phyloP scores from a whole-genome alignment of 1,139 yeast genomes.

The Geotrichum restrictum region DNA sequence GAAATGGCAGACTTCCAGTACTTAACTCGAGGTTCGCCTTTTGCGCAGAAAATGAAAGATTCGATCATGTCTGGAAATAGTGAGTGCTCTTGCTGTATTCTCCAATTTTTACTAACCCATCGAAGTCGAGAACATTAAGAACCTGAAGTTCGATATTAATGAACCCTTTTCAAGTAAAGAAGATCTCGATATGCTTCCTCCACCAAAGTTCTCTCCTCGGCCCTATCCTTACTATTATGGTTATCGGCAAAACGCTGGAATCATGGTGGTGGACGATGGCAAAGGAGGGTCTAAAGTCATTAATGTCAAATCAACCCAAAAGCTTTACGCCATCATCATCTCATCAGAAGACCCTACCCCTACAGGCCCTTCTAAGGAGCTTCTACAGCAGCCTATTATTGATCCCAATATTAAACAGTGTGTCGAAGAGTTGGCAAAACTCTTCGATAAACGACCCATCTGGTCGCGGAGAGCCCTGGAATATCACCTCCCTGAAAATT shows the following conservation, averaged over 20 bases:
- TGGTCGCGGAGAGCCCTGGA: constrained; percentile 80
- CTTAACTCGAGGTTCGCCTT: constrained; percentile 54
- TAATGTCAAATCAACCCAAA: constrained; percentile 35
- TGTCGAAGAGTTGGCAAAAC: constrained; percentile 48
- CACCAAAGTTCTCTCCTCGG: constrained; percentile 75
- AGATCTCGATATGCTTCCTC: constrained; percentile 74
- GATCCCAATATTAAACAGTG: constrained; percentile 41
- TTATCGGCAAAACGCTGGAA: constrained; percentile 55
- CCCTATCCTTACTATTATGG: constrained; percentile 73
- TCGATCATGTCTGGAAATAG: constrained; percentile 43
- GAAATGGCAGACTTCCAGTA: constrained; percentile 87
- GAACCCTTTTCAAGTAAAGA: constrained; percentile 32
- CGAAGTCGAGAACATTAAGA: constrained; percentile 36
- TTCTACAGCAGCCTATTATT: constrained; percentile 38
- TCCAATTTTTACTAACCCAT: constrained; percentile 24
- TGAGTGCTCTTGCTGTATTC: not conserved
- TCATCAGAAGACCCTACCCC: constrained; percentile 39
- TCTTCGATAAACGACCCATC: constrained; percentile 71
- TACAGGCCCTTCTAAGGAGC: constrained; percentile 42
- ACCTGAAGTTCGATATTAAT: constrained; percentile 34
- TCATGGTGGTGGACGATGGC: constrained; percentile 54
- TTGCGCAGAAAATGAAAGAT: constrained; percentile 44
- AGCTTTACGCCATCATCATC: constrained; percentile 34
- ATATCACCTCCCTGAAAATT: constrained; percentile 47
- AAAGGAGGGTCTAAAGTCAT: constrained; percentile 35